Evolutionary conservation across 257 asterid species (phyloP).

Genomic region (Ajuga chamaepitys): DNA sequence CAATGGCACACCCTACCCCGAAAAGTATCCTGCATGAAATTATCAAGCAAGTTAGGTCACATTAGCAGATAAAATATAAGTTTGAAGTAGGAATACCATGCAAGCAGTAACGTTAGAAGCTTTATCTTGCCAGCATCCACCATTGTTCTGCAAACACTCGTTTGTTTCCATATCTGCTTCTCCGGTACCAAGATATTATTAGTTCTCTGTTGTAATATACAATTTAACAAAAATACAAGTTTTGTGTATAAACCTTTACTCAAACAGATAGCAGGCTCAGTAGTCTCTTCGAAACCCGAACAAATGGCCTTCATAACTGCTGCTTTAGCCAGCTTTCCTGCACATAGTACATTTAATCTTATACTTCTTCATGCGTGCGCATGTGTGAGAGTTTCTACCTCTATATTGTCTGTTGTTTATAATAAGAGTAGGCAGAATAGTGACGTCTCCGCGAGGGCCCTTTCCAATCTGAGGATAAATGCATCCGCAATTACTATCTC

Average conservation of each 20-base stretch:
- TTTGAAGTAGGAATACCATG: constrained; percentile 41
- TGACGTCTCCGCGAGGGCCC: constrained; percentile 60
- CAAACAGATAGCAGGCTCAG: constrained; percentile 41
- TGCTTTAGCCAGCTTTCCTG: constrained; percentile 46
- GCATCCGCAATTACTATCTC: constrained; percentile 8
- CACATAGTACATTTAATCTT: background rate
- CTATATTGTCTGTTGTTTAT: constrained; percentile 55
- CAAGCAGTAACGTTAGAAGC: constrained; percentile 79
- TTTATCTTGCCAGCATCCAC: constrained; percentile 97
- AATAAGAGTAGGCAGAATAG: constrained; percentile 55
- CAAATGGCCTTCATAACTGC: constrained; percentile 50
- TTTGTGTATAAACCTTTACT: constrained; percentile 12
- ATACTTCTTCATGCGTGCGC: background rate
- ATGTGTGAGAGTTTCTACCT: constrained; percentile 27
- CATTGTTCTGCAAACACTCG: constrained; percentile 79
- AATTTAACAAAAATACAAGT: background rate
- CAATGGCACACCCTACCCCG: constrained; percentile 92
- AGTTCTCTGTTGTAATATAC: background rate
- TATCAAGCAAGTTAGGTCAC: background rate
- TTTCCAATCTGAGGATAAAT: constrained; percentile 42
- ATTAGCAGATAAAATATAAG: background rate
- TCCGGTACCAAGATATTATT: background rate
- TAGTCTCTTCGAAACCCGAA: constrained; percentile 44
- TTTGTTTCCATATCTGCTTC: constrained; percentile 81
- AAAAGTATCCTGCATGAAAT: constrained; percentile 66